Evolutionary conservation across 202 grass and related monocot species (phyloP).

Genomic region (Saccharum hybrid): DNA sequence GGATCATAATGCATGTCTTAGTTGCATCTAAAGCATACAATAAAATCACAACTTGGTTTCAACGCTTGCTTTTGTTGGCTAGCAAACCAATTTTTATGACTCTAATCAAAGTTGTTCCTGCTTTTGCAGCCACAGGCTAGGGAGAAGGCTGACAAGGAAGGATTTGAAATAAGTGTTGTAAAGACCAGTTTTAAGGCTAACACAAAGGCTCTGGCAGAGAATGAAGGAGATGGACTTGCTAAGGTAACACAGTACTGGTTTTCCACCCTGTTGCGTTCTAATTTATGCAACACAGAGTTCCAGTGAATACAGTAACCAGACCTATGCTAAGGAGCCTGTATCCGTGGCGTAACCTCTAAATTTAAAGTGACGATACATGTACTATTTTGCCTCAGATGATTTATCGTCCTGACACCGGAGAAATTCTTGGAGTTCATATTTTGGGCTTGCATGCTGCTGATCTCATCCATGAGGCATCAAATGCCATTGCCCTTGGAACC

Average conservation of each 20-base stretch:
- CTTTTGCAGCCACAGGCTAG: slow-evolving; percentile 83
- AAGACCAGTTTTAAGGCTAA: slow-evolving; percentile 99
- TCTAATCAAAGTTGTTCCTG: slow-evolving; percentile 24
- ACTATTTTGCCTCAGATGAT: slow-evolving; percentile 66
- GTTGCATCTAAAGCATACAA: too few relatives aligned
- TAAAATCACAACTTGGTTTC: not conserved
- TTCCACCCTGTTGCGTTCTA: not conserved
- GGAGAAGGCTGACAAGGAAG: slow-evolving; percentile 88
- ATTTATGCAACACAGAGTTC: slow-evolving; percentile 4
- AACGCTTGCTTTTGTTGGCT: slow-evolving; percentile 3
- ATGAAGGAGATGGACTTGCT: slow-evolving; percentile 95
- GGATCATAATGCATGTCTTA: not conserved
- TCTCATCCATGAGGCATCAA: slow-evolving; percentile 94
- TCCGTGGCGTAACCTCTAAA: not conserved
- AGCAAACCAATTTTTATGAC: not conserved
- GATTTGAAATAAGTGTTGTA: slow-evolving; percentile 77
- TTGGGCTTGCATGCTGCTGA: slow-evolving; percentile 92
- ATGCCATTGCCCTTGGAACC: slow-evolving; percentile 90
- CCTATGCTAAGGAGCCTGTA: slow-evolving; percentile 10
- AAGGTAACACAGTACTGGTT: slow-evolving; percentile 66
- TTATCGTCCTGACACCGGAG: slow-evolving; percentile 81
- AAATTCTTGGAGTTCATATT: slow-evolving; percentile 97
- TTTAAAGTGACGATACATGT: slow-evolving; percentile 16
- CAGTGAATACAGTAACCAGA: not conserved
- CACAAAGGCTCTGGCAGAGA: slow-evolving; percentile 93